These are phyloP conservation scores for Debaryomyces prosopidis DNA, from an alignment of 805 yeast species.

Conservation along the genomic window DNA sequence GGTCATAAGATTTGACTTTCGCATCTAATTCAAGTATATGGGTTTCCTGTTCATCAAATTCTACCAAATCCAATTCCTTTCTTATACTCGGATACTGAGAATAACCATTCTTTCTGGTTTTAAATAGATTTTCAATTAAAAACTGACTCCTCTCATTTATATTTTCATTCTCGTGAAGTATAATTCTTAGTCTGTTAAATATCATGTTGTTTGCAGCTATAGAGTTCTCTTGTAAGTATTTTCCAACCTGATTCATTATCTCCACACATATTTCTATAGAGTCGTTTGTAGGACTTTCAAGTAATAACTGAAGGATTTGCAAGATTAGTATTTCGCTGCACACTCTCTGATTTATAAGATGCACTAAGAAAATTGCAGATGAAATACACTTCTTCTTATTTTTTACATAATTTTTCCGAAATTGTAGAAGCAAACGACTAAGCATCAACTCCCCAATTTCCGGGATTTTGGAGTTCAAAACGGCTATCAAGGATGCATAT, in stretches of 20 bases:
- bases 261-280: constrained; percentile 56
- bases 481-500: constrained; percentile 58
- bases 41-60: constrained; percentile 58
- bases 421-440: constrained; percentile 55
- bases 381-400: constrained; percentile 44
- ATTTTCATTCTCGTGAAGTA: constrained; percentile 56
- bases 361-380: constrained; percentile 53
- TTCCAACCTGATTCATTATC: constrained; percentile 55
- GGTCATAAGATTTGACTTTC: constrained; percentile 44
- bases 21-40: constrained; percentile 60
- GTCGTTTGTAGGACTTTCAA: constrained; percentile 50
- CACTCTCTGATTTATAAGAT: constrained; percentile 63
- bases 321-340: constrained; percentile 30
- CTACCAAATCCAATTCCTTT: constrained; percentile 58
- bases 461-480: constrained; percentile 68
- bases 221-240: constrained; percentile 43
- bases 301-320: constrained; percentile 34
- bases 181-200: constrained; percentile 58
- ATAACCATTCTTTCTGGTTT: constrained; percentile 46
- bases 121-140: constrained; percentile 53
- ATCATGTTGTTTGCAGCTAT: constrained; percentile 47
- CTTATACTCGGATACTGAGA: constrained; percentile 38
- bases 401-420: constrained; percentile 52
- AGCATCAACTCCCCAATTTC: constrained; percentile 61
- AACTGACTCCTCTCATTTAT: constrained; percentile 41